These are phyloP conservation scores for Onygena corvina DNA, from an alignment of 2,329 filamentous ascomycete genomes.

Conservation along the genomic window DNA sequence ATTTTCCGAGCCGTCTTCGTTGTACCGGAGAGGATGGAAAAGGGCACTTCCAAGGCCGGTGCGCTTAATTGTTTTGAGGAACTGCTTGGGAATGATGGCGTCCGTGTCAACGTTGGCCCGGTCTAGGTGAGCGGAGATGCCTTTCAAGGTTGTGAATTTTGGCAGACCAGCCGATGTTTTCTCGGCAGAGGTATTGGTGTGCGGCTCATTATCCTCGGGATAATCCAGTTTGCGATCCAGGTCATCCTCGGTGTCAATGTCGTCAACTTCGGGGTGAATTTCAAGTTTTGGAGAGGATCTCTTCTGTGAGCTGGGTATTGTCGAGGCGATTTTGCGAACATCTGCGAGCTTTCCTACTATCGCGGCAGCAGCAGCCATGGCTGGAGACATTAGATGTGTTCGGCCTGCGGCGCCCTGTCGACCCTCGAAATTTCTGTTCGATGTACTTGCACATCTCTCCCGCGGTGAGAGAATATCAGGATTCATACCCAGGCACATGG, in stretches of 20 bases:
- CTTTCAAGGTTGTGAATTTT: constrained; percentile 72
- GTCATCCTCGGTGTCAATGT: constrained; percentile 49
- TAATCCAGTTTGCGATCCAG: constrained; percentile 51
- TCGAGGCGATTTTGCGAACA: constrained; percentile 61
- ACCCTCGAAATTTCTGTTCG: constrained; percentile 95
- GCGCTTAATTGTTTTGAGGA: constrained; percentile 97
- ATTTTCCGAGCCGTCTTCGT: constrained; percentile 61
- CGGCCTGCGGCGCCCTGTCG: constrained; percentile 83
- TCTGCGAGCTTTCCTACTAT: constrained; percentile 86
- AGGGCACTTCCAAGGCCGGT: constrained; percentile 80
- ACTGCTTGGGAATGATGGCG: constrained; percentile 97
- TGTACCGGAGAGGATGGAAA: constrained; percentile 75
- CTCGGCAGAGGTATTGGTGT: constrained; percentile 44
- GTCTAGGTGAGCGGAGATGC: constrained; percentile 77
- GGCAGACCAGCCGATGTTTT: constrained; percentile 54
- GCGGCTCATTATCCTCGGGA: constrained; percentile 50
- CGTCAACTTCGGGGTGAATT: constrained; percentile 48
- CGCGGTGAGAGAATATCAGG: constrained; percentile 86
- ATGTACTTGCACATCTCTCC: constrained; percentile 89
- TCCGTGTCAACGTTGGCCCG: constrained; percentile 94
- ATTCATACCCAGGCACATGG: constrained; percentile 99
- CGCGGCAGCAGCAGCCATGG: constrained; percentile 86
- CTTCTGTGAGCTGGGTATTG: constrained; percentile 33
- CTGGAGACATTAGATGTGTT: constrained; percentile 92
- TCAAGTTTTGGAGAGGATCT: constrained; percentile 48